phyloP scores from a whole-genome alignment of 1,284 basidiomycete genomes.

The Entoloma clypeatum region DNA sequence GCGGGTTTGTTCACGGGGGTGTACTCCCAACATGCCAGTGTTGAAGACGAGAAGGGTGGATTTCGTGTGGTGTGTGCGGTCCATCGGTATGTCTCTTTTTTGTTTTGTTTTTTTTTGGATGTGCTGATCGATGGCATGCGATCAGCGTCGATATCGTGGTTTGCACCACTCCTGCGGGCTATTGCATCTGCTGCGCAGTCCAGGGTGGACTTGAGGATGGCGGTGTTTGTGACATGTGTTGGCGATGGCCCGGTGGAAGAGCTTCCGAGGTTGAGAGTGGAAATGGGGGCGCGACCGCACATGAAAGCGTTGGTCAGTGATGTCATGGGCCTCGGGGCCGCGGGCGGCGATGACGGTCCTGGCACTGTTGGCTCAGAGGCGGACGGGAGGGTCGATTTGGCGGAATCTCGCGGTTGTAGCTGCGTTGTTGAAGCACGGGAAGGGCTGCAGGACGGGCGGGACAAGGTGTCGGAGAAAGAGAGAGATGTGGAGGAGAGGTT shows the following conservation, averaged over 20 bases:
- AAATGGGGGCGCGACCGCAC: constrained; percentile 13
- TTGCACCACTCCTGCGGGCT: constrained; percentile 49
- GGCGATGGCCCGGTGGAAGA: constrained; percentile 58
- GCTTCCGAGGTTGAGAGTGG: constrained; percentile 38
- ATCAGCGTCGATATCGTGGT: constrained; percentile 52
- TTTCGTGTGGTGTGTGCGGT: constrained; percentile 63
- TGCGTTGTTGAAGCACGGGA: constrained; percentile 10
- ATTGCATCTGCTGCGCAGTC: constrained; percentile 47
- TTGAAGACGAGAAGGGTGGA: constrained; percentile 48
- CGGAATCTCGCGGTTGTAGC: constrained; percentile 16
- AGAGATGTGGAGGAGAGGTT: constrained; percentile 29
- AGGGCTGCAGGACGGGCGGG: constrained; percentile 23
- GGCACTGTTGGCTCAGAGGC: constrained; percentile 1
- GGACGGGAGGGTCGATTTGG: constrained; percentile 7
- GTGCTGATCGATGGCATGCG: neutral
- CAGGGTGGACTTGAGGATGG: constrained; percentile 55
- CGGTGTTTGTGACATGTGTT: constrained; percentile 68
- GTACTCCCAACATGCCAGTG: constrained; percentile 31
- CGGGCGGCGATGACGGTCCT: constrained; percentile 6
- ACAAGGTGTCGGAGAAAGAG: constrained; percentile 19
- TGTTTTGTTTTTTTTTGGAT: constrained; percentile 3
- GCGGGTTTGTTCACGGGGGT: too few relatives aligned
- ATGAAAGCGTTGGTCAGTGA: constrained; percentile 11
- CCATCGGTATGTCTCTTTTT: constrained; percentile 40
- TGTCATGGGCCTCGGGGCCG: constrained; percentile 1